Percentiles rank a stretch among this genome's conserved stretches.
phyloP scores from a whole-genome alignment of 2,329 filamentous ascomycete genomes.

The Penicillium sumatraense region DNA sequence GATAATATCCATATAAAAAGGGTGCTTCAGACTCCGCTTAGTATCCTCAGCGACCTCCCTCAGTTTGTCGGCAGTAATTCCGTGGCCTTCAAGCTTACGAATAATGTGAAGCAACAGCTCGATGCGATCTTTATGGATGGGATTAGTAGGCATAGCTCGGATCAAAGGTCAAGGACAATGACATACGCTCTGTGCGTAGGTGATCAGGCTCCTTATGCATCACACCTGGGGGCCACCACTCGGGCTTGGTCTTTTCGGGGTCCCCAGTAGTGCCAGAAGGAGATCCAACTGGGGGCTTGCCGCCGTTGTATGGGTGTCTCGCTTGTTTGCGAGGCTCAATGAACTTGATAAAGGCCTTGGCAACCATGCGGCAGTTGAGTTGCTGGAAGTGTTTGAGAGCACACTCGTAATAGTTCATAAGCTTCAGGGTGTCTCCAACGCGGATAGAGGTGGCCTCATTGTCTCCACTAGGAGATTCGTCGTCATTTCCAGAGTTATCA shows the following conservation, averaged over 20 bases:
- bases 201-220: conserved; percentile 56
- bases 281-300: conserved; percentile 38
- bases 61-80: conserved; percentile 44
- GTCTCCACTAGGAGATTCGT: conserved; percentile 23
- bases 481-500: conserved; percentile 30
- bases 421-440: conserved; percentile 45
- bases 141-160: neutral
- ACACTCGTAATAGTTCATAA: conserved; percentile 46
- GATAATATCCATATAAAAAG: conserved; percentile 41
- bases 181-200: conserved; percentile 51
- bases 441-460: conserved; percentile 36
- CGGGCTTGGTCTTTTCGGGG: conserved; percentile 50
- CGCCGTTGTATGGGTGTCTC: conserved; percentile 54
- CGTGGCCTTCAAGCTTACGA: conserved; percentile 40
- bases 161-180: neutral
- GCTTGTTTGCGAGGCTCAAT: conserved; percentile 55
- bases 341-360: conserved; percentile 53
- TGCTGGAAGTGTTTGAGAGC: conserved; percentile 52
- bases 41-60: conserved; percentile 46
- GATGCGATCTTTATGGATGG: conserved; percentile 35
- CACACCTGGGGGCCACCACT: conserved; percentile 49
- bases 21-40: conserved; percentile 42
- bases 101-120: conserved; percentile 48
- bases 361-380: conserved; percentile 50
- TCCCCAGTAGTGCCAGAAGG: conserved; percentile 45